These are phyloP conservation scores for Williopsis jadinii DNA, from an alignment of 1,139 yeast genomes.

Conservation along the genomic window DNA sequence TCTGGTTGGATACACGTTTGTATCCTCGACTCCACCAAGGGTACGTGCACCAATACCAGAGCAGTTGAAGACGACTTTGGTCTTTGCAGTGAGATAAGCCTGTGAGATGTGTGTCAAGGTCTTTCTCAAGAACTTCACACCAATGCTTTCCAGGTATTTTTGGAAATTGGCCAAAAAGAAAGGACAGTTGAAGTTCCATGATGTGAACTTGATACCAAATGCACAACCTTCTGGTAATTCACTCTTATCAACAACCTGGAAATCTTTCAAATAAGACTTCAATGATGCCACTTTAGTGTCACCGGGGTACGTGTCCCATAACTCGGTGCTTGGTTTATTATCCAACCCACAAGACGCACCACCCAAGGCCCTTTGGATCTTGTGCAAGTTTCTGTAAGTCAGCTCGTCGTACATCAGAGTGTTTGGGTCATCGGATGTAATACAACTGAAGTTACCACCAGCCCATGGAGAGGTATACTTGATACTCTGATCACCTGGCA, in stretches of 20 bases:
- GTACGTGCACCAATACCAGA: slow-evolving; percentile 57
- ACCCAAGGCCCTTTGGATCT: slow-evolving; percentile 42
- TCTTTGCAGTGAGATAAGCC: slow-evolving; percentile 34
- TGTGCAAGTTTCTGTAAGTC: slow-evolving; percentile 43
- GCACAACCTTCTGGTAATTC: slow-evolving; percentile 41
- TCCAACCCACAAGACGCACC: slow-evolving; percentile 49
- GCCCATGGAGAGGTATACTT: slow-evolving; percentile 77
- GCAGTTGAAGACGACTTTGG: slow-evolving; percentile 56
- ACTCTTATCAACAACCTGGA: slow-evolving; percentile 25
- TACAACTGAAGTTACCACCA: slow-evolving; percentile 60
- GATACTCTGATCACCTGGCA: slow-evolving; percentile 70
- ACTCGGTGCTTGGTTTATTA: slow-evolving; percentile 45
- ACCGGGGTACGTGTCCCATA: slow-evolving; percentile 43
- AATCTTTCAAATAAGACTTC: slow-evolving; percentile 39
- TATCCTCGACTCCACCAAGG: slow-evolving; percentile 53
- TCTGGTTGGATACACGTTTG: slow-evolving; percentile 50
- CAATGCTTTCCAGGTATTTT: slow-evolving; percentile 34
- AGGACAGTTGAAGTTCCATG: slow-evolving; percentile 69
- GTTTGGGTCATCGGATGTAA: slow-evolving; percentile 49
- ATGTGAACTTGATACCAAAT: slow-evolving; percentile 46
- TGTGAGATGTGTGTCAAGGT: slow-evolving; percentile 46
- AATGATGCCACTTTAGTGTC: slow-evolving; percentile 38
- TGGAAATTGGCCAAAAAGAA: slow-evolving; percentile 41
- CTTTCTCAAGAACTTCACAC: slow-evolving; percentile 42
- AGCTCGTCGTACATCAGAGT: slow-evolving; percentile 46